Base-by-base conservation (phyloP, 345 rosid species). In the Murraya paniculata region DNA sequence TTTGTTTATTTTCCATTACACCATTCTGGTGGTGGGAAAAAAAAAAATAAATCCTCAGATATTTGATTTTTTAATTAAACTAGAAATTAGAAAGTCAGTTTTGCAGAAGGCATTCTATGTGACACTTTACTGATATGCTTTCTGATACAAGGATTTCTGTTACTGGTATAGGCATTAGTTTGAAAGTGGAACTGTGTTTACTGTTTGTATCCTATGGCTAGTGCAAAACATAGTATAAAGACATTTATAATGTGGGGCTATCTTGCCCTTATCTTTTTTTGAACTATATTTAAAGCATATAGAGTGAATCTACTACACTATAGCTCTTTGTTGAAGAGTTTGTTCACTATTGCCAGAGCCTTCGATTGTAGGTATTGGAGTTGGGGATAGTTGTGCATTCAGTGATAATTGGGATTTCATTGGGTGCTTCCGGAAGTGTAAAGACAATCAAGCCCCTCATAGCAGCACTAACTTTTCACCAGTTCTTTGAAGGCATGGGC, bases 401-500 rank as follows among this genome's bases (percentile, higher is more conserved):
- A 4, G 84, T 90, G 65, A 86, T 92, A 0, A 90, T 92, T 64
- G 94, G 92, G 50, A 84, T 90, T 56, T 84, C 94, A 10, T 72
- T 92, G 57, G 97, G 97, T 61, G 90, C 93, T 33, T 87, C 93
- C 2, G 77, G 77, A 39, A 84, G 84, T 31, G 59, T 82, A n/a
- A 82, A 86, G 11, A 89, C 91, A 8, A 80, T 92, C 80, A 87
- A 80, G 87, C 93, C 94, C 70, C 90, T 90, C 39, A 60, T 92
- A 71, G 89, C 83, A 30, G 97, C 97, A 18, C 76, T 90, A 57
- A 83, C 90, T 55, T 92, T 92, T 77, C 94, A 92, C 75, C 97
- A 92, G 75, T 89, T 92, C 74, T 92, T 90, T 64, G 97, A 92
- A 82, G 94, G 94, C 56, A 87, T 88, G 85, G 94, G 94, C 22